These are phyloP conservation scores for Chalciporus sphaerocephalus DNA, from an alignment of 768 basidiomycete genomes.

Conservation along the genomic window DNA sequence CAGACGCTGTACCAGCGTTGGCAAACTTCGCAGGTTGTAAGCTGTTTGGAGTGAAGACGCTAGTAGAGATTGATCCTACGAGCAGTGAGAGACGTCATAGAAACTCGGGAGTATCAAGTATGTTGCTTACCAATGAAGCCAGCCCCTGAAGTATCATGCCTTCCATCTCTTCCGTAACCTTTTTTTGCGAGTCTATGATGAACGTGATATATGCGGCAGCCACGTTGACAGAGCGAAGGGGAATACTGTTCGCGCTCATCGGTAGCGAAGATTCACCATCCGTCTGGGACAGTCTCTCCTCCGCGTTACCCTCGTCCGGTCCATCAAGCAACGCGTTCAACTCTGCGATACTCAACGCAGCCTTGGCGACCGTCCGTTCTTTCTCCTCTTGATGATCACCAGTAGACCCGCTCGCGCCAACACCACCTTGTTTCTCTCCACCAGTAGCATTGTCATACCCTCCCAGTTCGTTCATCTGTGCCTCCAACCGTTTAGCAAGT, in stretches of 20 bases:
- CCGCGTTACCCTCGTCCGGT: conserved; percentile 19
- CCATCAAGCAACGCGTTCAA: conserved; percentile 59
- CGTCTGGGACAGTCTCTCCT: neutral
- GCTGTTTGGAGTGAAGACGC: conserved; percentile 95
- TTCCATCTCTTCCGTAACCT: conserved; percentile 85
- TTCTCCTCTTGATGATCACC: conserved; percentile 65
- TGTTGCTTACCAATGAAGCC: conserved; percentile 57
- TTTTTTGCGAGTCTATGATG: conserved; percentile 65
- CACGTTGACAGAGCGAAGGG: conserved; percentile 70
- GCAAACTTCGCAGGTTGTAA: conserved; percentile 83
- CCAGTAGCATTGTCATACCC: conserved; percentile 1
- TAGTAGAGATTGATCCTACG: conserved; percentile 82
- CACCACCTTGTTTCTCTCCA: neutral
- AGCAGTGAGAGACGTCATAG: neutral
- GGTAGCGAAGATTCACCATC: conserved; percentile 13
- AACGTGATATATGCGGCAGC: conserved; percentile 66
- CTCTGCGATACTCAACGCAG: conserved; percentile 92
- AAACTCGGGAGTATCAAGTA: neutral
- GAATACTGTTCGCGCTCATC: conserved; percentile 34
- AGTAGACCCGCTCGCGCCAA: neutral
- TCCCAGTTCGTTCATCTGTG: conserved; percentile 74
- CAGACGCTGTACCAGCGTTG: conserved; percentile 75
- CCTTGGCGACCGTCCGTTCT: conserved; percentile 86
- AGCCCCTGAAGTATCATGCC: conserved; percentile 82
- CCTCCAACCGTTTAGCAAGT: conserved; percentile 75